Evolutionary conservation across 306 rosid genomes (phyloP), one percentile per base, ranked within the genome.

Genomic region (Phaseolus lunatus): DNA sequence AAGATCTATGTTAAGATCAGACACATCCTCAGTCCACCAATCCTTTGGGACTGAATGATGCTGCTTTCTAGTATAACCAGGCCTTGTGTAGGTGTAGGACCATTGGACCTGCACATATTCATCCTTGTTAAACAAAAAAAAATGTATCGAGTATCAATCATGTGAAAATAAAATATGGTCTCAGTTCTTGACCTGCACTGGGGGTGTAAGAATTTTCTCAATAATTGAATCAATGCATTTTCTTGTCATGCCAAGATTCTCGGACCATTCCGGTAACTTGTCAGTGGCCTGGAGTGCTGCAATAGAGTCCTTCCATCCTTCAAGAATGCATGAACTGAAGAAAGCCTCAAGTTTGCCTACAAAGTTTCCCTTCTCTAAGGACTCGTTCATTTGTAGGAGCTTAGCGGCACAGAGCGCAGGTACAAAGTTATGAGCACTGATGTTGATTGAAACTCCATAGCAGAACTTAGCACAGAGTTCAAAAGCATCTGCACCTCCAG

Each of bases 21-120:
- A 80, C 11, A 95, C 76, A 73, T 95, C 99, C 82, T 95, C 98
- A 0, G 98, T 95, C 99, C 99, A 95, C 99, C 99, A 95, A 87
- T 95, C 99, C 77, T 85, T 95, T 16, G 98, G 98, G 44, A 89
- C 97, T 76, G 91, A 86, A 79, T 89, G 87, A 67, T 87, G 90
- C 26, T 84, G 87, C 75, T 91, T 92, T 76, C 77, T 87, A 39
- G 44, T 78, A 79, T 90, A 92, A 77, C 99, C 99, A 0, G 92
- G 99, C 87, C 99, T 89, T 0, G 99, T 95, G 68, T 95, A 95
- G 31, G 99, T 95, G 90, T 88, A 95, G 81, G 97, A 95, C 97
- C 97, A 95, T 66, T 78, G 85, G 7, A 95, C 97, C 99, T 92
- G 90, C 76, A 85, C 29, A 80, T 41, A 63, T 67, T 44, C 74